These are phyloP conservation scores for Paraphysoderma sedebokerense DNA, from an alignment of 371 early-diverging fungal genomes.

Conservation along the genomic window DNA sequence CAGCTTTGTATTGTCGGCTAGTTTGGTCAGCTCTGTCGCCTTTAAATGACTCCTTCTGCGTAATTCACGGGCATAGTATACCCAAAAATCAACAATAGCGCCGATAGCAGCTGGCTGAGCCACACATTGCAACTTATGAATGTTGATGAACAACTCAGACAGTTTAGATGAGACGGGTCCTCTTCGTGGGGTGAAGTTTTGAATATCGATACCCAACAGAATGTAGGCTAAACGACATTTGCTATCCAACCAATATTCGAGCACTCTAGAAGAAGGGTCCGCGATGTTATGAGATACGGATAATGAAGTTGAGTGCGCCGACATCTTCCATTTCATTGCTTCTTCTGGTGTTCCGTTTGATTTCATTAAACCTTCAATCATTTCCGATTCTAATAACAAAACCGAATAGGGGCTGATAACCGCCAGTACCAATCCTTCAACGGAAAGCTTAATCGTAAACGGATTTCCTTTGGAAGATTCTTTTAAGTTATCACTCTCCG, in stretches of 20 bases:
- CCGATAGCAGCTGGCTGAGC: slow-evolving; percentile 63
- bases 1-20: slow-evolving; percentile 44
- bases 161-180: slow-evolving; percentile 4
- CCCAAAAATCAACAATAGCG: slow-evolving; percentile 41
- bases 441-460: slow-evolving; percentile 38
- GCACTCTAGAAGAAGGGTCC: slow-evolving; percentile 7
- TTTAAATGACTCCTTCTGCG: slow-evolving; percentile 30
- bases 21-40: slow-evolving; percentile 36
- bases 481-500: no score
- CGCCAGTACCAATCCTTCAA: slow-evolving; percentile 41
- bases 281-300: slow-evolving; percentile 36
- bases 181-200: slow-evolving; percentile 25
- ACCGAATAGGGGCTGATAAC: slow-evolving; percentile 46
- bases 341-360: background rate
- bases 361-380: slow-evolving; percentile 34
- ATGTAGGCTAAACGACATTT: slow-evolving; percentile 50
- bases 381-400: slow-evolving; percentile 44
- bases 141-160: slow-evolving; percentile 27
- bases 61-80: slow-evolving; percentile 50
- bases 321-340: slow-evolving; percentile 28
- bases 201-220: slow-evolving; percentile 37
- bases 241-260: slow-evolving; percentile 17
- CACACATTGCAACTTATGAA: slow-evolving; percentile 44
- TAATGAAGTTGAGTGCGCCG: slow-evolving; percentile 31
- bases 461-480: no score